Base-by-base conservation (phyloP, 2,329 filamentous ascomycete species). In the Hypocreales sp. region DNA sequence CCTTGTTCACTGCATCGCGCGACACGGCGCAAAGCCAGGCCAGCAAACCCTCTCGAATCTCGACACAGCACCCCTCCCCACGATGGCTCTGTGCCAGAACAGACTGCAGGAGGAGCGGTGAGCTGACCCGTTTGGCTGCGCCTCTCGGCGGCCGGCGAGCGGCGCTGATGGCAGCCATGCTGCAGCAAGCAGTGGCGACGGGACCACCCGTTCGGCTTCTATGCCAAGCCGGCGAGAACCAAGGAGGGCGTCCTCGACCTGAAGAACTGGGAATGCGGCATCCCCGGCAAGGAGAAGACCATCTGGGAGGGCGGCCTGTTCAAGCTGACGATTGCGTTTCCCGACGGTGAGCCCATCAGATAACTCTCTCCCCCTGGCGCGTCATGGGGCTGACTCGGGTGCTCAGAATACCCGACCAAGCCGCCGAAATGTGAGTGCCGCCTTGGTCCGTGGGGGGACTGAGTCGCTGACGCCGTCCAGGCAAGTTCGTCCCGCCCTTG, bases 301-400 rank as follows among this genome's bases (percentile, higher is more conserved):
- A 75, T 95, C 14, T 98, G 90, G 90, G 86, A 92, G 46, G 86
- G 86, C n/a, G 90, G 90, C 2, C 60, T 94, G 8, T 95, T 95
- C 62, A 98, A 95, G 61, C 61, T 98, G 32, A 83, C 79, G 31
- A 79, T 98, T 43, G 73, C 69, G 8, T 98, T 98, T 43, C 90
- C 92, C 0, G 90, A 98, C 45, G 86, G 84, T 90, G 56, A 53
- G 73, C 56, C n/a, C n/a, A n/a, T n/a, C n/a, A n/a, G n/a, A n/a
- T n/a, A n/a, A n/a, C n/a, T n/a, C n/a, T n/a, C n/a, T n/a, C n/a
- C n/a, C n/a, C n/a, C n/a, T n/a, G n/a, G n/a, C n/a, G n/a, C n/a
- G n/a, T n/a, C n/a, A n/a, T n/a, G n/a, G 7, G 15, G 18, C 29
- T 32, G 26, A 35, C 25, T 20, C 19, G 20, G 27, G 12, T 37